Base-by-base conservation (phyloP, 345 rosid species). In the Clarkia xantiana region DNA sequence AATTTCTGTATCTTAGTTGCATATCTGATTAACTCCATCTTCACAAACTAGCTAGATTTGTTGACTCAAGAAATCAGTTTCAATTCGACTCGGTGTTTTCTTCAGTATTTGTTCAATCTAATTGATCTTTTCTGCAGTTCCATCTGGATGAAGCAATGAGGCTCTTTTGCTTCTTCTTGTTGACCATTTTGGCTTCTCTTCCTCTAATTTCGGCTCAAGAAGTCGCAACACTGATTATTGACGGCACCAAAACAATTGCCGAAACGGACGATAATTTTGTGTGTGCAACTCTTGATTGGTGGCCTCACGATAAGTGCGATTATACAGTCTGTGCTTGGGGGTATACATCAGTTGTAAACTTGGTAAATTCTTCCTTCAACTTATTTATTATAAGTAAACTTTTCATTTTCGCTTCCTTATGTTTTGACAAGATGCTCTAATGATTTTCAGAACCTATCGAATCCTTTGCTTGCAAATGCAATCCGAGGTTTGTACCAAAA, bases 211-310 rank as follows among this genome's bases (percentile, higher is more conserved):
- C 62, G 43, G 74, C 77, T 60, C 75, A 67, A 47, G 76, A 72
- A 15, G 63, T 68, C 56, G 62, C 49, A 44, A 67, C 75, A 9
- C 66, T 93, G 15, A 44, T 64, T n/a, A 72, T 87, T 29, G 78
- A 87, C 50, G 96, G 88, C 47, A 64, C 71, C 52, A 52, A 47
- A 45, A 61, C 58, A 29, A 52, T 80, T 54, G 71, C 90, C n/a
- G 68, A 70, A 60, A 86, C 74, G 18, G 95, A 93, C 47, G 86
- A 82, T 47, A 69, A 87, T 61, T 93, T 80, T 53, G 60, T 87
- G n/a, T 93, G 99, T 65, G 96, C 96, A 38, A 93, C 99, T 44
- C 42, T 93, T 54, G 99, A 93, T 63, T 93, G 99, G 99, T 93
- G 99, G 99, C 99, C 96, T 57, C 95, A 74, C 65, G 95, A 93